These are phyloP conservation scores for Podospora pseudopauciseta DNA, from an alignment of 495 filamentous ascomycete species.

Conservation along the genomic window DNA sequence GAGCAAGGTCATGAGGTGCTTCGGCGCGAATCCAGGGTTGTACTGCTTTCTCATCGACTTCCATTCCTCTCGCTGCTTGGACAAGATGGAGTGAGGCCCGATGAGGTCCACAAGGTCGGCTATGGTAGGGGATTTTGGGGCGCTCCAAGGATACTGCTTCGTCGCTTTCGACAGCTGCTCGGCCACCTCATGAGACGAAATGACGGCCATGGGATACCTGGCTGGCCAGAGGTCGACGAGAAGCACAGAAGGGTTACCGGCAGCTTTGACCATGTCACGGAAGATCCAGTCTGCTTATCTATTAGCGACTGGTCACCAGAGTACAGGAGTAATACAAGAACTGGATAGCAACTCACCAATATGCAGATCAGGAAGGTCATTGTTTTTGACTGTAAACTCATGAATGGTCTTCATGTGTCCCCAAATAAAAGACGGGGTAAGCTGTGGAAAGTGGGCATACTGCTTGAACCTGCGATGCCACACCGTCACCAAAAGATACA, in stretches of 20 bases:
- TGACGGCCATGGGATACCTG: conserved; percentile 31
- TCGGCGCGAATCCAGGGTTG: conserved; percentile 43
- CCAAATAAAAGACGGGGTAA: conserved; percentile 29
- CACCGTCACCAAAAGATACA: background rate
- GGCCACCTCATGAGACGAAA: conserved; percentile 44
- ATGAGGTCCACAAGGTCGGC: conserved; percentile 29
- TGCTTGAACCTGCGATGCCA: conserved; percentile 29
- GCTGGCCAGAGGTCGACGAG: conserved; percentile 39
- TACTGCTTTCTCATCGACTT: conserved; percentile 39
- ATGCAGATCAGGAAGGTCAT: conserved; percentile 21
- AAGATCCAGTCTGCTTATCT: conserved; percentile 22
- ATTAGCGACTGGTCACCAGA: too few species aligned
- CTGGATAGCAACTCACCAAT: conserved; percentile 18
- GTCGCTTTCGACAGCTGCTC: conserved; percentile 39
- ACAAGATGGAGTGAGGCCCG: conserved; percentile 39
- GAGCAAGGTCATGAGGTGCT: conserved; percentile 40
- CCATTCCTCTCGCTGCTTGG: conserved; percentile 36
- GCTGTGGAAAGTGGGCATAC: conserved; percentile 31
- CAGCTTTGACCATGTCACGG: conserved; percentile 20
- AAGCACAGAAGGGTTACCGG: conserved; percentile 30
- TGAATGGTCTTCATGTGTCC: conserved; percentile 32
- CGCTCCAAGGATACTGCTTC: conserved; percentile 40
- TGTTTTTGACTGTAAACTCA: conserved; percentile 15
- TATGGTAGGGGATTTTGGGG: conserved; percentile 42
- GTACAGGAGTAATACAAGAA: background rate